These are phyloP conservation scores for Arthonia radiata DNA, from an alignment of 495 filamentous ascomycete species.

Conservation along the genomic window DNA sequence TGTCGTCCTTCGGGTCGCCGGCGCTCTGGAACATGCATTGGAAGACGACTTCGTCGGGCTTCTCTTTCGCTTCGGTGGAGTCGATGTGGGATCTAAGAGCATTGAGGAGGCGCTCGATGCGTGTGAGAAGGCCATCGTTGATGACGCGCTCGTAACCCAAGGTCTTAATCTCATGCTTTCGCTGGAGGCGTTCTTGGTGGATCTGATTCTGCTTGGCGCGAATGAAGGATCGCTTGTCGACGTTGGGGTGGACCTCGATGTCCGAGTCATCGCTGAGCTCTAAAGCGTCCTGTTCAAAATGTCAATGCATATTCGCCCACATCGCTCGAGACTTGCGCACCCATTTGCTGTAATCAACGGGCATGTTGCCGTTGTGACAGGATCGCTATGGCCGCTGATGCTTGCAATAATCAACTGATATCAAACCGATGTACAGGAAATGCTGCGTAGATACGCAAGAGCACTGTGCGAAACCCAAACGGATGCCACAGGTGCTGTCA, in stretches of 20 bases:
- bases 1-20: constrained; percentile 43
- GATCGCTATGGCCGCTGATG: too few species aligned
- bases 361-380: too few species aligned
- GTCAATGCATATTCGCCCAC: constrained; percentile 1
- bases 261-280: constrained; percentile 96
- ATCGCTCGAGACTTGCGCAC: constrained; percentile 17
- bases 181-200: constrained; percentile 62
- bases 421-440: too few species aligned
- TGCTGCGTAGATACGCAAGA: too few species aligned
- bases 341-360: constrained; percentile 90
- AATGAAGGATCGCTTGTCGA: constrained; percentile 96
- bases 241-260: constrained; percentile 95
- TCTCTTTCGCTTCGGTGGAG: constrained; percentile 26
- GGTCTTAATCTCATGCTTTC: constrained; percentile 69
- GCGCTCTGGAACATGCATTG: constrained; percentile 61
- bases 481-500: too few species aligned
- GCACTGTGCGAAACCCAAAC: too few species aligned
- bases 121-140: constrained; percentile 68
- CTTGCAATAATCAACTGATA: too few species aligned
- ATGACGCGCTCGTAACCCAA: constrained; percentile 79
- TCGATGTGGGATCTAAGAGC: constrained; percentile 42
- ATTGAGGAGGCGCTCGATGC: constrained; percentile 52
- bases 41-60: constrained; percentile 65
- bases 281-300: constrained; percentile 38
- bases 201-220: constrained; percentile 95